Evolutionary conservation across 2,329 filamentous ascomycete genomes (phyloP).

Genomic region (Monilinia aucupariae): DNA sequence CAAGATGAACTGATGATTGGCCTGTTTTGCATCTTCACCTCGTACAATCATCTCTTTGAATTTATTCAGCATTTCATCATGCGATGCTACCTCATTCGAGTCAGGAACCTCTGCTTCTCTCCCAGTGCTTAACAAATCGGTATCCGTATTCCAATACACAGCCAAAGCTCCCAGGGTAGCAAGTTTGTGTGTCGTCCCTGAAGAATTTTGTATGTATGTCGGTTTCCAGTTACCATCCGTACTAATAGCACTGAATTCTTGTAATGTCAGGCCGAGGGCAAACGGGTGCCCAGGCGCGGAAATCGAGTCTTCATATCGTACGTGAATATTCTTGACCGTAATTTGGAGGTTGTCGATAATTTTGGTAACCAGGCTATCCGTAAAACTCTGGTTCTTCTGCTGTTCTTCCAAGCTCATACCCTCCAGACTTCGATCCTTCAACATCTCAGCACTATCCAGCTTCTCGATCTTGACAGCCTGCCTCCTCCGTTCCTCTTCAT

Average conservation of each 20-base stretch:
- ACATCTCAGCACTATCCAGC: conserved; percentile 87
- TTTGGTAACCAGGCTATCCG: conserved; percentile 86
- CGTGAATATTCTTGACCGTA: conserved; percentile 95
- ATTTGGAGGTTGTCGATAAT: conserved; percentile 98
- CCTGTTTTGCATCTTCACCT: conserved; percentile 49
- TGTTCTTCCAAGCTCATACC: conserved; percentile 93
- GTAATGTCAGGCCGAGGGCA: conserved; percentile 82
- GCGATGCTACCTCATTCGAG: conserved; percentile 56
- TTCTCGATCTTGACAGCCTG: conserved; percentile 99
- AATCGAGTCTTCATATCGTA: conserved; percentile 96
- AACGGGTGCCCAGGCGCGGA: conserved; percentile 94
- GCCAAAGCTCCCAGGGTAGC: conserved; percentile 85
- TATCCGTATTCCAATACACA: conserved; percentile 97
- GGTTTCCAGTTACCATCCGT: conserved; percentile 94
- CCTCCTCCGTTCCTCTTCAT: conserved; percentile 80
- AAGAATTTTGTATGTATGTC: conserved; percentile 87
- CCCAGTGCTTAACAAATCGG: conserved; percentile 74
- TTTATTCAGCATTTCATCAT: conserved; percentile 69
- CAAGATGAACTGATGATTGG: conserved; percentile 82
- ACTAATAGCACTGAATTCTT: conserved; percentile 95
- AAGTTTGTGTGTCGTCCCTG: conserved; percentile 82
- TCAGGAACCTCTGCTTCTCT: conserved; percentile 60
- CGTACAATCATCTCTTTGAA: conserved; percentile 78
- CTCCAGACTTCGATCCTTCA: conserved; percentile 88
- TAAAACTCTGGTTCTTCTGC: conserved; percentile 96